Evolutionary conservation across 306 rosid genomes (phyloP), one percentile per base, ranked within the genome.

Genomic region (Prinsepia uniflora): DNA sequence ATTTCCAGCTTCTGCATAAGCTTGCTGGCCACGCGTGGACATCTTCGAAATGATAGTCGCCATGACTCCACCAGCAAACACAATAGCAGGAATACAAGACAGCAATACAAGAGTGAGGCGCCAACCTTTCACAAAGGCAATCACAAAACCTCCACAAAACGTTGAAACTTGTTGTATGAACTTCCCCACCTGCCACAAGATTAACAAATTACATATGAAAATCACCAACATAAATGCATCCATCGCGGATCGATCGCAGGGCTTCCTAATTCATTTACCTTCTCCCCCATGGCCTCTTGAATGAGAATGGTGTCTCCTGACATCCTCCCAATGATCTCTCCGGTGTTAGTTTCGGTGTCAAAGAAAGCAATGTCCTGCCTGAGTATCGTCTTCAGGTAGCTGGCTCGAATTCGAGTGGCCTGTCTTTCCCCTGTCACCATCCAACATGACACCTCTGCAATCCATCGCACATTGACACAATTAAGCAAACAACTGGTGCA

Each of bases 401-500:
- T 70, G 19, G 89, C 75, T 41, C 98, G 86, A 62, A 93, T 90
- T 10, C 97, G 63, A 4, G 94, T 60, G 0, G 97, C 96, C 47
- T 93, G 98, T 75, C 98, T 88, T 73, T 90, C 98, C 66, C 97
- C 97, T 0, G 96, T 88, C 36, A 93, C 92, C 88, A 87, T 87
- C 98, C 97, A 93, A 72, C 92, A 82, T n/a, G 98, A 4, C 54
- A 93, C 96, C 94, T 93, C 97, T 93, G 73, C 77, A 46, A 10
- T 46, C 11, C 49, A 12, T 46, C 5, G 17, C 50, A 46, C 4
- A 46, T 63, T 43, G 47, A 53, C 10, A 43, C 41, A 12, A 39
- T 10, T 9, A 8, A 22, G 0, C 15, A 41, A 7, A 10, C 34
- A 8, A 15, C 19, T 22, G 53, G 36, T 30, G 36, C 3, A 30